Evolutionary conservation across 345 rosid genomes (phyloP).

Genomic region (Chamaenerion angustifolium): DNA sequence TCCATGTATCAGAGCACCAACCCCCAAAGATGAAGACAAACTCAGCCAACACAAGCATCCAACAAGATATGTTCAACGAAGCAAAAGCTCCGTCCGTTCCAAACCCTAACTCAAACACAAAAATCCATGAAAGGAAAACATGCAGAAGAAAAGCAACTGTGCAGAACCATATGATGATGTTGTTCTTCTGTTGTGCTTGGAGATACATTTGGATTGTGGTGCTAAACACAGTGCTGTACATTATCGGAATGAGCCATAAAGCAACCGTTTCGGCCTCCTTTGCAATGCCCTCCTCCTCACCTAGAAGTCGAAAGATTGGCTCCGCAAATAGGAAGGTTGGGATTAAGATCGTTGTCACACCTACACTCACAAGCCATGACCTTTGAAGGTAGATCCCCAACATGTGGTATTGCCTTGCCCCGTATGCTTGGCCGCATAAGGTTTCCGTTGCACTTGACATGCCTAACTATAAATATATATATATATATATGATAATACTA

Average conservation of each 20-base stretch:
- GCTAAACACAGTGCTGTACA: conserved; percentile 14
- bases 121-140: conserved; percentile 11
- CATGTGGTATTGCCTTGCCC: conserved; percentile 27
- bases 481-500: background rate
- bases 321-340: conserved; percentile 20
- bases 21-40: conserved; percentile 13
- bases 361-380: conserved; percentile 19
- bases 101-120: conserved; percentile 7
- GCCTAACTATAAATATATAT: conserved; percentile 11
- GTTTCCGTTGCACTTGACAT: conserved; percentile 32
- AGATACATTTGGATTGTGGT: conserved; percentile 19
- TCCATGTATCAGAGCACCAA: conserved; percentile 16
- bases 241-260: conserved; percentile 18
- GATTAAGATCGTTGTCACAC: conserved; percentile 10
- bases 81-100: conserved; percentile 9
- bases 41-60: conserved; percentile 8
- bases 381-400: conserved; percentile 27
- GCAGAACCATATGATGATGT: conserved; percentile 14
- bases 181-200: conserved; percentile 18
- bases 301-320: conserved; percentile 11
- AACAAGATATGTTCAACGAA: conserved; percentile 11
- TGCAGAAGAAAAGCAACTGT: conserved; percentile 6
- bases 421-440: conserved; percentile 29
- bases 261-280: conserved; percentile 8
- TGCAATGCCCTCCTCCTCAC: conserved; percentile 13